Evolutionary conservation across 139 green algal species (phyloP), one percentile per base, ranked within the genome.

Genomic region (Auxenochlorella pyrenoidosa): DNA sequence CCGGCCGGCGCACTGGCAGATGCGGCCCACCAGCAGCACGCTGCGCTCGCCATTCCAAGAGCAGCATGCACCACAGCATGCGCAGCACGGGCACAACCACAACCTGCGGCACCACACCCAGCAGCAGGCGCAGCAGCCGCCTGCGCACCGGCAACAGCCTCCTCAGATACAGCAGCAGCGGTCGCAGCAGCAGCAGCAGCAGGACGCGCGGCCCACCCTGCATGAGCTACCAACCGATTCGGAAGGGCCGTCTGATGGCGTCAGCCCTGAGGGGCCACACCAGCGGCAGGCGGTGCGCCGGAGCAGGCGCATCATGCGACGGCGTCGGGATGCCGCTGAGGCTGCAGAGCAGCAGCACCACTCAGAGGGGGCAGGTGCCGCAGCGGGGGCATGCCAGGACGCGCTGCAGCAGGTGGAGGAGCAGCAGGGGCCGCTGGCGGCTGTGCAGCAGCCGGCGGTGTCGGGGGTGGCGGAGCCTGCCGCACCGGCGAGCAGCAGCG

Each of bases 21-120:
- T 83, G 73, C 84, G 36, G 28, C 84, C 84, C 41, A 88, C 51
- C 40, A 88, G 84, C 84, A 82, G 65, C 75, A 88, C 84, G 15
- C 84, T 88, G 73, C 84, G 84, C 28, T 88, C 84, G 5, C 84
- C 84, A 30, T 32, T 36, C 12, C 21, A 65, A 0, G 43, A 41
- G 63, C 58, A 43, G 41, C 30, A 75, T 60, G 66, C 51, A 75
- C 28, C 68, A 79, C 30, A 30, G 15, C 59, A 22, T n/a, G 63
- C 43, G 21, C 65, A 24, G 81, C 63, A 24, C 13, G 10, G 4
- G 34, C 54, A 22, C 36, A 34, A 59, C 43, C 73, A 65, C 10
- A 41, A 82, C 75, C 12, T 38, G n/a, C 34, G 32, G 54, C 47
- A 83, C n/a, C 43, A 40, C 19, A 34, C 30, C 19, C 70, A 77